Evolutionary conservation across 805 yeast species (phyloP), one percentile per base, ranked within the genome.

Genomic region (Lipomyces mesembrius): DNA sequence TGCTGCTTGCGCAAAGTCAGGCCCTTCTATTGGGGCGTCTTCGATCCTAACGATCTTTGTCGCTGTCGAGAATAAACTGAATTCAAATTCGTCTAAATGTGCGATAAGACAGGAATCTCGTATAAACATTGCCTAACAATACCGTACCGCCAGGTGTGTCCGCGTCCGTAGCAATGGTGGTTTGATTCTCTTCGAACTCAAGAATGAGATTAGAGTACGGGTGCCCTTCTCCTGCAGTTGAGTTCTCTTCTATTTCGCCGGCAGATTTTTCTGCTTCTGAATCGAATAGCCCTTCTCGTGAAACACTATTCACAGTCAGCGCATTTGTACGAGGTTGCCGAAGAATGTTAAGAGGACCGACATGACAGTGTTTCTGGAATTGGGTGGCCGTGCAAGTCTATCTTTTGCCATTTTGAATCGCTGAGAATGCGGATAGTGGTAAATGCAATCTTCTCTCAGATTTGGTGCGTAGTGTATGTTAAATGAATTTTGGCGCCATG

Each of bases 21-120:
- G 49, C 34, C 37, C 65, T n/a, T 12, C 37, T n/a, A 9, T 46
- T 8, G 22, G 27, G 6, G 59, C 52, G 14, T 61, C 65, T 27
- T 63, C 64, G 32, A 66, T 63, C 51, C 60, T 60, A 27, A 63
- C 60, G 6, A 39, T 22, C 27, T 51, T 59, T 3, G 58, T 12
- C n/a, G 65, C 37, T 6, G 66, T 25, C 17, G 70, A 67, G 39
- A 67, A 67, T 37, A 67, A 39, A 46, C 60, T 64, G 57, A 67
- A 64, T 22, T 67, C 68, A 34, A 64, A 67, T 57, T 56, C 65
- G 35, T 66, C 64, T 59, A 22, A 7, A 43, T n/a, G 1, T n/a
- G 22, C 22, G 49, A n/a, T 43, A 6, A 43, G 20, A 17, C 20
- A 43, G 49, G n/a, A 6, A n/a, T 2, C 22, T 43, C 49, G 4